Evolutionary conservation across 1,284 basidiomycete genomes (phyloP), one percentile per base, ranked within the genome.

Genomic region (Cutaneotrichosporon sp.): DNA sequence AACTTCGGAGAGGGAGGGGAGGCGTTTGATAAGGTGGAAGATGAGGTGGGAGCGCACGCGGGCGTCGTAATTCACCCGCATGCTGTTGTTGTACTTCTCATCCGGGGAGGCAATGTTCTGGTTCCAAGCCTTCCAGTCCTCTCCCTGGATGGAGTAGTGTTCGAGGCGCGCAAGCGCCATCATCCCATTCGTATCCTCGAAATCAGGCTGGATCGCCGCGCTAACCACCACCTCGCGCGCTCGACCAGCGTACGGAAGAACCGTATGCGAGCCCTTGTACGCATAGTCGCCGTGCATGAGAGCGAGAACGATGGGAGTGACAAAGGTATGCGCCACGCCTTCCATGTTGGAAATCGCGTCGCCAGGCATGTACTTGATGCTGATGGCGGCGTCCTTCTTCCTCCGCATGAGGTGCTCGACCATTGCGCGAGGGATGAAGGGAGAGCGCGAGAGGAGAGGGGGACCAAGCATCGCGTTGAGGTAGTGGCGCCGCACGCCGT

Each of bases 301-400:
- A 8, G 69, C 66, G 3, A 22, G 62, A 0, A 63, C 64, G 42
- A 75, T 34, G 0, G 72, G 69, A 1, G 68, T 72, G 6, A 71
- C 63, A 55, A 71, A 72, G 0, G 68, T 69, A 40, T 75, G 73
- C 46, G 71, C 31, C 6, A 65, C 69, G 31, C 65, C 73, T 36
- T 75, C 72, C 65, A 65, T 70, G 62, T 73, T 70, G 8, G 72
- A 70, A 42, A 72, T 65, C 4, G 50, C 51, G 22, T 68, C 66
- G 0, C 64, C 64, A 0, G 57, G 42, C 14, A 63, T 42, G 56
- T 66, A 73, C 66, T 75, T 75, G 58, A 64, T 61, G 5, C 61
- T 62, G 21, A 73, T 52, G 2, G 73, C 73, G 10, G 55, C 40
- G 61, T 69, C 56, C 46, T 70, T 68, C 68, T 75, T 75, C 58